Evolutionary conservation across 305 asterid species (phyloP), one percentile per base, ranked within the genome.

Genomic region (Solanum hybrid): DNA sequence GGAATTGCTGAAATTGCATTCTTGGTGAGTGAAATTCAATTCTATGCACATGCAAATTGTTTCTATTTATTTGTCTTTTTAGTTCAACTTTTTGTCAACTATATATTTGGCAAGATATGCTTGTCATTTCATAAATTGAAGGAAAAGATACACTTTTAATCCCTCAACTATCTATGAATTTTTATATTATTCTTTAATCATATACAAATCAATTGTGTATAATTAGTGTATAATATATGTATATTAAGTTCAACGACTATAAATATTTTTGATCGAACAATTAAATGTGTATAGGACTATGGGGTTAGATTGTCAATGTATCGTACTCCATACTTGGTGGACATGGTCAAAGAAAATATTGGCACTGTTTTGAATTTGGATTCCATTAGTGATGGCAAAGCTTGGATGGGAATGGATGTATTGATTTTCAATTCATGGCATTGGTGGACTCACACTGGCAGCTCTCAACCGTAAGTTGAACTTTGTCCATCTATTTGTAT

Each of bases 381-480:
- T 78, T 94, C 95, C 7, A 95, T 94, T 38, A 31, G 60, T 77
- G 90, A 92, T 88, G 94, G 94, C 88, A 88, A 93, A 27, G 93
- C 93, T 38, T 94, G 97, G 96, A 90, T 6, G 90, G 96, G 95
- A 29, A 92, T 94, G 94, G 96, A 94, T 89, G 89, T 92, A 92
- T 86, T 95, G 88, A 88, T 94, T 71, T 95, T 94, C 94, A 95
- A 95, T 90, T 87, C 96, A 2, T 94, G 97, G 96, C 97, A 94
- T 85, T 93, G 97, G 97, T 95, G 97, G 97, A 84, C 90, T 19
- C 97, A 95, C 91, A 92, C 35, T 2, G 95, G 95, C 85, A 56
- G 15, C 13, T 86, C 86, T 22, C 97, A 93, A 90, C 92, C 86
- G 95, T 92, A 27, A 11, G 73, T 66, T 56, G 10, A 19, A 56